These are phyloP conservation scores for Penicillium sp. DNA, from an alignment of 2,329 filamentous ascomycete genomes.

Conservation along the genomic window DNA sequence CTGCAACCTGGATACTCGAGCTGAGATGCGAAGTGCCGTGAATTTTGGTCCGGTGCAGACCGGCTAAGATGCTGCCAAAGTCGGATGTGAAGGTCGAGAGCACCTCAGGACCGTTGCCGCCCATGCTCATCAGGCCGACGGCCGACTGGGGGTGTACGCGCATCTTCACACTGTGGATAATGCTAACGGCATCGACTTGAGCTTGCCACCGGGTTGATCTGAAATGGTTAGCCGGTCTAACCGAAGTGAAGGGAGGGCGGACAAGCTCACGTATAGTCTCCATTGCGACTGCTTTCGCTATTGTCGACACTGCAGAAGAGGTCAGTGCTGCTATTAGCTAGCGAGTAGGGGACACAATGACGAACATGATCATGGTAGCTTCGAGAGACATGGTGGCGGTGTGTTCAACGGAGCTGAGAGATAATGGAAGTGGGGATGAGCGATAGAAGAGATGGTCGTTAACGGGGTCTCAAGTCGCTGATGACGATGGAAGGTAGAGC, in stretches of 20 bases:
- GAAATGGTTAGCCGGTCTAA: constrained; percentile 36
- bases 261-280: constrained; percentile 68
- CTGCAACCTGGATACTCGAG: constrained; percentile 92
- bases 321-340: constrained; percentile 19
- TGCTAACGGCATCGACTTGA: constrained; percentile 90
- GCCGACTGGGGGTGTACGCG: constrained; percentile 95
- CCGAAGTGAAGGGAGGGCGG: background rate
- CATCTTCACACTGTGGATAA: constrained; percentile 94
- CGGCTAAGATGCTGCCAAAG: constrained; percentile 91
- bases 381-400: constrained; percentile 87
- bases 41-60: constrained; percentile 92
- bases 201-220: constrained; percentile 94
- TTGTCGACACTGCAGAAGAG: constrained; percentile 73
- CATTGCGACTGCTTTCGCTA: constrained; percentile 97
- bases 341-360: constrained; percentile 10
- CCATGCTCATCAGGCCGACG: constrained; percentile 98
- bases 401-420: constrained; percentile 11
- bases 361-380: constrained; percentile 92
- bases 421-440: constrained; percentile 9
- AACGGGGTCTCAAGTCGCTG: constrained; percentile 18
- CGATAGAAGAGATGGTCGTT: constrained; percentile 10
- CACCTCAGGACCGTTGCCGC: constrained; percentile 93
- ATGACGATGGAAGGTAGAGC: constrained; percentile 30
- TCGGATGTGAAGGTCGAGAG: constrained; percentile 95
- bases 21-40: constrained; percentile 83